Base-by-base conservation (phyloP, 805 yeast species). In the Isabelozyma heimii region DNA sequence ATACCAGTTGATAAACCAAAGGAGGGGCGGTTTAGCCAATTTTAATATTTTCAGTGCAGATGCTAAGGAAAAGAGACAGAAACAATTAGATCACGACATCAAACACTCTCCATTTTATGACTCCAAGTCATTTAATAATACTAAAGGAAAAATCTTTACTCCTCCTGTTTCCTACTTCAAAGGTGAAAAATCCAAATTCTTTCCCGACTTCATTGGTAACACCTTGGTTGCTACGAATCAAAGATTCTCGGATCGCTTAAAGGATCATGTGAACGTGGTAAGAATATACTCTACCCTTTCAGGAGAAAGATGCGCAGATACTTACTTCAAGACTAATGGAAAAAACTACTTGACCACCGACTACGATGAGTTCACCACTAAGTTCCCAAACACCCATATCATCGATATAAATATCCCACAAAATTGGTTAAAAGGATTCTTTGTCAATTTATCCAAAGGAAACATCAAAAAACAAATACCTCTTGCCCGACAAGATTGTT, bases 141-240 rank as follows among this genome's bases (percentile, higher is more conserved):
- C 92, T 2, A 80, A 83, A 37, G 99, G 98, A 20, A 90, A 91
- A 67, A 75, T 91, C 53, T 94, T 91, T 71, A 72, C 78, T 14
- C 81, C 97, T 0, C 98, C 98, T 1, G 74, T 80, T n/a, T 81
- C 91, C 1, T 85, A 80, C 57, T 91, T 92, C 79, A 81, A 80
- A 51, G 69, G 74, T 10, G 91, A 87, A 7, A 85, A 80, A 59
- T 76, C 97, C 0, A 69, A 82, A 43, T 94, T 82, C 63, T 89
- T 94, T 69, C 97, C 98, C 8, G 91, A 91, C 60, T 73, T 92
- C 50, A 62, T 68, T 24, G 92, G 85, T 0, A 75, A 73, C 17
- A 75, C 84, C 1, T 61, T 90, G 37, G 49, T 58, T 3, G 75
- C 73, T 52, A 55, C 48, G 58, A 70, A 52, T 49, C 44, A 57